Conservation (phyloP, 1,139 yeast species). For the Suhomyces kunorum region DNA sequence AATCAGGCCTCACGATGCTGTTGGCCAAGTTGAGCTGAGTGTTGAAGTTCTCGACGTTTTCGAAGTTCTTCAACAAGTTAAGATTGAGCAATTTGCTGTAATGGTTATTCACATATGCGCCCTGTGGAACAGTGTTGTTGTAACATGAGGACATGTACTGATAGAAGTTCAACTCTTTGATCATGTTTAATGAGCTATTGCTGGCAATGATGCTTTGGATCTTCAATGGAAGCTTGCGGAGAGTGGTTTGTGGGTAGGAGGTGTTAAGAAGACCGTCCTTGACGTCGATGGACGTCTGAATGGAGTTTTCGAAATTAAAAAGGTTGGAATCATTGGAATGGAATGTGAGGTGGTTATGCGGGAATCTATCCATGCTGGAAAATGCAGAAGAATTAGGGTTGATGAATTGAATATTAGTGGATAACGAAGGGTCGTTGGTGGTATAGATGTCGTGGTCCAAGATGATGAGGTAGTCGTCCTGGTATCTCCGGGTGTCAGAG, state of each 20-base stretch:
- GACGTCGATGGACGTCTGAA: constrained; percentile 33
- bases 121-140: constrained; percentile 36
- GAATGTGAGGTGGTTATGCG: constrained; percentile 38
- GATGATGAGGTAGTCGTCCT: constrained; percentile 39
- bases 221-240: constrained; percentile 37
- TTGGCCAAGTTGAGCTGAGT: constrained; percentile 34
- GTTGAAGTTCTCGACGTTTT: constrained; percentile 34
- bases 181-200: constrained; percentile 34
- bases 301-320: constrained; percentile 34
- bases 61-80: constrained; percentile 44
- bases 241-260: constrained; percentile 24
- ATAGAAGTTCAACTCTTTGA: constrained; percentile 38
- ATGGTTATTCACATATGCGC: constrained; percentile 36
- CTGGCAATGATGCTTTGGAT: constrained; percentile 40
- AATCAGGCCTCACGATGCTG: constrained; percentile 32
- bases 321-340: constrained; percentile 44
- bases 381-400: constrained; percentile 7
- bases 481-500: constrained; percentile 17
- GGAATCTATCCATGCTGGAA: constrained; percentile 33
- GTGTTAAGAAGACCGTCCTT: constrained; percentile 27
- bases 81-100: constrained; percentile 38
- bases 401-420: constrained; percentile 17
- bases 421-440: constrained; percentile 27
- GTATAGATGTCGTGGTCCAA: constrained; percentile 40
- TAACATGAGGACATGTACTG: constrained; percentile 48